A percentile compares a stretch with the other conserved stretches of the same genome.
These are phyloP conservation scores for Irpex sp. DNA, from an alignment of 1,284 basidiomycete species.

Conservation along the genomic window DNA sequence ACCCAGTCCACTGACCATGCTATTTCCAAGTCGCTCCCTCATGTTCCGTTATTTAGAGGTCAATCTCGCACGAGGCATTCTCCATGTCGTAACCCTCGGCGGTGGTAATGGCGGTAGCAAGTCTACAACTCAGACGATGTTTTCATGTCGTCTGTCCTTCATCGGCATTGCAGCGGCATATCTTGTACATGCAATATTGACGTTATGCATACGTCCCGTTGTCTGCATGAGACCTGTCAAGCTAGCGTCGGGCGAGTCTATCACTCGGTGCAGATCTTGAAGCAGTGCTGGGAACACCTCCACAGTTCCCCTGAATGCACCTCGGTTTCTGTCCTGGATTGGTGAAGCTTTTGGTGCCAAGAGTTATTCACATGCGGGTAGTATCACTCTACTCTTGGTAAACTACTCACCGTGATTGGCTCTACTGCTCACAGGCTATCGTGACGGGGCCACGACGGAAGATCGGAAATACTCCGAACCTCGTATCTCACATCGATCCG, in stretches of 20 bases:
- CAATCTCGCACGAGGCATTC: background rate
- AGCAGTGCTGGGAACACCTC: background rate
- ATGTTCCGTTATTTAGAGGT: background rate
- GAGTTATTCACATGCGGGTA: background rate
- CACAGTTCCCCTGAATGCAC: background rate
- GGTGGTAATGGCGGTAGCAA: background rate
- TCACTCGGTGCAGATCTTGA: background rate
- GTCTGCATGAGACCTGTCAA: background rate
- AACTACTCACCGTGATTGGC: background rate
- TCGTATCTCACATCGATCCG: background rate
- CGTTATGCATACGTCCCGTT: background rate
- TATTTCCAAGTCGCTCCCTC: background rate
- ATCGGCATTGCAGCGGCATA: background rate
- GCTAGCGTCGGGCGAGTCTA: background rate
- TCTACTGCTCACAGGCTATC: background rate
- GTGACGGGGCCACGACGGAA: background rate
- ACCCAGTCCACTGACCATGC: background rate
- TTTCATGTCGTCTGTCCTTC: background rate
- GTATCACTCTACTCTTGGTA: background rate
- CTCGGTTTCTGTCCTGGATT: background rate
- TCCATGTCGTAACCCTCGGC: background rate
- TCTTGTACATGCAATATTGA: background rate
- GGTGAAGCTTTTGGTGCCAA: background rate
- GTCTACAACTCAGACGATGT: background rate
- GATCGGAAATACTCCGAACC: background rate